Percentiles rank a stretch among this genome's conserved stretches.
phyloP scores from a whole-genome alignment of 2,329 filamentous ascomycete genomes.

The Epichloe brachyelytri region DNA sequence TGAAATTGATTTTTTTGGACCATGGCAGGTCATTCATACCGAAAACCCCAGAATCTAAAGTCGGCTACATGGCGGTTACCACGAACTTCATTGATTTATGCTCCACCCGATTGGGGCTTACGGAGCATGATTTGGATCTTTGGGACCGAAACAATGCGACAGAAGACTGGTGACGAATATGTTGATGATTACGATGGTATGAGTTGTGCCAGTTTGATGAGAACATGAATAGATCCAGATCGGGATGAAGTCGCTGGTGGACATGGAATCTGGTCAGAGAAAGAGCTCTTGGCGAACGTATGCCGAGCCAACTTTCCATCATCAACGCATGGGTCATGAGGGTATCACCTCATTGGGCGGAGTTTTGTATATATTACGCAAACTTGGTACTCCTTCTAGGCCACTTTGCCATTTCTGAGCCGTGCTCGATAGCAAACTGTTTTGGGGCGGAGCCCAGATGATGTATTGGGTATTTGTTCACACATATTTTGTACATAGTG shows the following conservation, averaged over 20 bases:
- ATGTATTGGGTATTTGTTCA: not conserved
- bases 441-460: not conserved
- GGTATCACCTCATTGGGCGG: conserved; percentile 4
- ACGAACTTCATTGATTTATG: not conserved
- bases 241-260: not conserved
- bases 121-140: not conserved
- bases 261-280: not conserved
- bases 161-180: not conserved
- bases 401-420: not conserved
- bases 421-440: not conserved
- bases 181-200: not conserved
- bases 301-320: not conserved
- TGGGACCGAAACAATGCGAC: not conserved
- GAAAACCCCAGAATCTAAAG: conserved; percentile 33
- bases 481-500: not conserved
- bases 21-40: conserved; percentile 37
- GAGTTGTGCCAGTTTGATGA: not conserved
- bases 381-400: not conserved
- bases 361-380: conserved; percentile 4
- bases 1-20: conserved; percentile 34
- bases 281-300: not conserved
- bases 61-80: no score
- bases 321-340: not conserved
- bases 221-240: not conserved
- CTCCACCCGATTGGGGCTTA: not conserved